Evolutionary conservation across 352 stramenopile genomes (phyloP).

Genomic region (Phytophthora megakarya): DNA sequence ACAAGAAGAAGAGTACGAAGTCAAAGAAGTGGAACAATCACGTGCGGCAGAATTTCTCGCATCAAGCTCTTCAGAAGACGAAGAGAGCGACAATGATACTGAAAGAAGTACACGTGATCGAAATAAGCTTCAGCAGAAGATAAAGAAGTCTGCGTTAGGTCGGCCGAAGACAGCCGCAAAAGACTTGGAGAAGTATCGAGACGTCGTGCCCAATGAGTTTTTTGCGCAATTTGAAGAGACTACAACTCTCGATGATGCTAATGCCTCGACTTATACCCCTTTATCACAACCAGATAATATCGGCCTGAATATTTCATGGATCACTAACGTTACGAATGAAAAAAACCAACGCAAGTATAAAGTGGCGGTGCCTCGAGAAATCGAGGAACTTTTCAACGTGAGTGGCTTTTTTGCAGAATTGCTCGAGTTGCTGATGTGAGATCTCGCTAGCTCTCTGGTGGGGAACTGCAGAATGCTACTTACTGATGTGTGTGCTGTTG

Average conservation of each 20-base stretch:
- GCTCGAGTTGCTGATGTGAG: slow-evolving; percentile 23
- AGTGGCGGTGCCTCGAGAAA: slow-evolving; percentile 53
- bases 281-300: slow-evolving; percentile 1
- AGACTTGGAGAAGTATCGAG: slow-evolving; percentile 62
- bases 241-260: neutral
- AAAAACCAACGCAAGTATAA: slow-evolving; percentile 26
- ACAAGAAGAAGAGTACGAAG: slow-evolving; percentile 63
- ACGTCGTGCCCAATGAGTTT: slow-evolving; percentile 55
- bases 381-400: slow-evolving; percentile 67
- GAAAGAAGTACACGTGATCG: slow-evolving; percentile 9
- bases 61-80: slow-evolving; percentile 61
- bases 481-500: slow-evolving; percentile 32
- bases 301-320: slow-evolving; percentile 7
- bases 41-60: slow-evolving; percentile 59
- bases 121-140: slow-evolving; percentile 15
- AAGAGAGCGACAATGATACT: slow-evolving; percentile 26
- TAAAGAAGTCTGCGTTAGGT: slow-evolving; percentile 15
- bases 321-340: neutral
- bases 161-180: slow-evolving; percentile 60
- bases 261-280: neutral
- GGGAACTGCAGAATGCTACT: neutral
- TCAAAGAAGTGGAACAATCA: slow-evolving; percentile 54
- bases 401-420: slow-evolving; percentile 24
- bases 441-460: slow-evolving; percentile 23
- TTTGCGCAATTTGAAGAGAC: slow-evolving; percentile 45